Conservation (phyloP, 2,329 filamentous ascomycete genomes). For the Fusarium pseudograminearum region DNA sequence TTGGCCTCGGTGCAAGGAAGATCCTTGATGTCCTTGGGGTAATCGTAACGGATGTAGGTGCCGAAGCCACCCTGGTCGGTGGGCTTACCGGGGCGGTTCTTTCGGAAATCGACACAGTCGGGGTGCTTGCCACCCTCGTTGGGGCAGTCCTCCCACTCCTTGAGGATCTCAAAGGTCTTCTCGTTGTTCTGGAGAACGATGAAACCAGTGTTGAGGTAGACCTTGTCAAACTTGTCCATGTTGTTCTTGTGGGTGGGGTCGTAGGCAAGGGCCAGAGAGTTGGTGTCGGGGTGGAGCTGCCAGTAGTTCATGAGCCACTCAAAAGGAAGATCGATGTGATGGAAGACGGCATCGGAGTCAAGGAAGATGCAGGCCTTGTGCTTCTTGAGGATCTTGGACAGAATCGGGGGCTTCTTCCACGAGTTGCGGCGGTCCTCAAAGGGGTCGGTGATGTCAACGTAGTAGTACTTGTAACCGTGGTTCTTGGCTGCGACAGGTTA, state of each 20-base stretch:
- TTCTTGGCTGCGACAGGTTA: constrained; percentile 54
- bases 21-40: constrained; percentile 55
- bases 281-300: constrained; percentile 54
- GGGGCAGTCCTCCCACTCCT: constrained; percentile 61
- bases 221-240: constrained; percentile 55
- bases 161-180: constrained; percentile 61
- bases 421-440: constrained; percentile 58
- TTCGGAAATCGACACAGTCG: constrained; percentile 55
- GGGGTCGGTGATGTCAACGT: constrained; percentile 53
- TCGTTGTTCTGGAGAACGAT: constrained; percentile 65
- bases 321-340: constrained; percentile 58
- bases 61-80: constrained; percentile 61
- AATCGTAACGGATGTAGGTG: constrained; percentile 58
- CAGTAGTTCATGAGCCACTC: constrained; percentile 64
- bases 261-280: constrained; percentile 57
- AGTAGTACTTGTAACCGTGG: constrained; percentile 63
- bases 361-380: constrained; percentile 59
- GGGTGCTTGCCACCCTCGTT: constrained; percentile 55
- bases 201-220: constrained; percentile 65
- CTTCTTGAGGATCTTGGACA: constrained; percentile 57
- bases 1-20: constrained; percentile 59
- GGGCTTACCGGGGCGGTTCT: constrained; percentile 53
- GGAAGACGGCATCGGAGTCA: constrained; percentile 60
- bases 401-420: constrained; percentile 60
- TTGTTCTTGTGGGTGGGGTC: constrained; percentile 56